Conservation (phyloP, 2,329 filamentous ascomycete species). For the Zymoseptoria ardabiliae region DNA sequence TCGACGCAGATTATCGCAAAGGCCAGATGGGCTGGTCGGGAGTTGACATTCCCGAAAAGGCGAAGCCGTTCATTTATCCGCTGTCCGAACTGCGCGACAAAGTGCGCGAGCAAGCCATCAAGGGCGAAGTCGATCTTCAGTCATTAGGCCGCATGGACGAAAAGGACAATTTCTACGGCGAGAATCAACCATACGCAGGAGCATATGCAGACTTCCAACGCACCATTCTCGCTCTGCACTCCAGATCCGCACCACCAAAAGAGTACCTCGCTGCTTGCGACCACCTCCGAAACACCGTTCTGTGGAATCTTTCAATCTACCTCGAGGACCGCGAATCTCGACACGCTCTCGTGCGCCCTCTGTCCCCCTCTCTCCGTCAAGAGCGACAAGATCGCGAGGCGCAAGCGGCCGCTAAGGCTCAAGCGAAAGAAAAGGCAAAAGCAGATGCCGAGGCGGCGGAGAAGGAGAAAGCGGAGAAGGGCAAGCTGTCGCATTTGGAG, state of each 20-base stretch:
- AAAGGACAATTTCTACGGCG: slow-evolving; percentile 18
- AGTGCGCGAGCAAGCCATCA: slow-evolving; percentile 49
- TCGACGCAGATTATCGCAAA: slow-evolving; percentile 51
- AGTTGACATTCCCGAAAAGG: slow-evolving; percentile 52
- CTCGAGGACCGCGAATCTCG: slow-evolving; percentile 69
- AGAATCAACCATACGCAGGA: slow-evolving; percentile 39
- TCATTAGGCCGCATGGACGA: slow-evolving; percentile 24
- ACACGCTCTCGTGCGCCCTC: slow-evolving; percentile 65
- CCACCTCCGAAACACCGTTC: slow-evolving; percentile 68
- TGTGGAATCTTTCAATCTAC: slow-evolving; percentile 78
- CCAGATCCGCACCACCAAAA: slow-evolving; percentile 50
- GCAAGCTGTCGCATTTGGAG: slow-evolving; percentile 49
- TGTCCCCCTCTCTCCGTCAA: slow-evolving; percentile 45
- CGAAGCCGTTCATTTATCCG: slow-evolving; percentile 55
- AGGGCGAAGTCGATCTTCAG: slow-evolving; percentile 35
- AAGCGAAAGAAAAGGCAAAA: slow-evolving; percentile 43
- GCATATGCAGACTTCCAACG: slow-evolving; percentile 50
- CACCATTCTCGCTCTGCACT: slow-evolving; percentile 50
- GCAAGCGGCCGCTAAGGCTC: slow-evolving; percentile 43
- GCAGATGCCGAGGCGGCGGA: slow-evolving; percentile 46
- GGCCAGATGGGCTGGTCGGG: slow-evolving; percentile 57
- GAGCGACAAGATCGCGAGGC: slow-evolving; percentile 48
- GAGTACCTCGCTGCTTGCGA: slow-evolving; percentile 72
- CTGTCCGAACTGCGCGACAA: slow-evolving; percentile 51
- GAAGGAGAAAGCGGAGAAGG: slow-evolving; percentile 45